Evolutionary conservation across 1,139 yeast genomes (phyloP).

Genomic region (Arxiozyma bovina): DNA sequence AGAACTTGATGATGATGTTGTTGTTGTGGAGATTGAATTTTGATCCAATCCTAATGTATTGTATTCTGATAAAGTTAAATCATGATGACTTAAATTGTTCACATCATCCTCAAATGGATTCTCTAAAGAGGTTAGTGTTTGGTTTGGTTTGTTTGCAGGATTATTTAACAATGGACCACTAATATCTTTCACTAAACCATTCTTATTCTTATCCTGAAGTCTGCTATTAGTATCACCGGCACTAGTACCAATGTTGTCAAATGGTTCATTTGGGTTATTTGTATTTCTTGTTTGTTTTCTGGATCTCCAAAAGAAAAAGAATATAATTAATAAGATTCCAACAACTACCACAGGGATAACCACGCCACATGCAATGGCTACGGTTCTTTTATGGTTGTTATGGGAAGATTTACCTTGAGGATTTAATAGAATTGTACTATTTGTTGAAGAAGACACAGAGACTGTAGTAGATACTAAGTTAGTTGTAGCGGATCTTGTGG

Average conservation of each 20-base stretch:
- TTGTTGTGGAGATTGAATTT: conserved; percentile 11
- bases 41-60: conserved; percentile 48
- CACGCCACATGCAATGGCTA: conserved; percentile 87
- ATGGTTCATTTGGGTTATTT: conserved; percentile 7
- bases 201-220: conserved; percentile 14
- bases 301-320: conserved; percentile 52
- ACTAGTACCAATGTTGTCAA: conserved; percentile 20
- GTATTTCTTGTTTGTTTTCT: conserved; percentile 33
- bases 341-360: conserved; percentile 58
- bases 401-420: conserved; percentile 20
- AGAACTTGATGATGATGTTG: conserved; percentile 28
- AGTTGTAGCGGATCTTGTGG: conserved; percentile 29
- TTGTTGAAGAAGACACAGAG: conserved; percentile 16
- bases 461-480: conserved; percentile 27
- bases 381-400: conserved; percentile 34
- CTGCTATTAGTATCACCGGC: too few species aligned
- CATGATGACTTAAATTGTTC: conserved; percentile 10
- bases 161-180: conserved; percentile 34
- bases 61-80: conserved; percentile 39
- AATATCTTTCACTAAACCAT: conserved; percentile 16
- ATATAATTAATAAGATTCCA: conserved; percentile 39
- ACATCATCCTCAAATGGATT: conserved; percentile 31
- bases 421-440: conserved; percentile 18
- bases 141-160: conserved; percentile 38
- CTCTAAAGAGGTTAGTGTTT: conserved; percentile 17